Base-by-base conservation (phyloP, 2,329 filamentous ascomycete genomes). In the Aspergillus ruber region DNA sequence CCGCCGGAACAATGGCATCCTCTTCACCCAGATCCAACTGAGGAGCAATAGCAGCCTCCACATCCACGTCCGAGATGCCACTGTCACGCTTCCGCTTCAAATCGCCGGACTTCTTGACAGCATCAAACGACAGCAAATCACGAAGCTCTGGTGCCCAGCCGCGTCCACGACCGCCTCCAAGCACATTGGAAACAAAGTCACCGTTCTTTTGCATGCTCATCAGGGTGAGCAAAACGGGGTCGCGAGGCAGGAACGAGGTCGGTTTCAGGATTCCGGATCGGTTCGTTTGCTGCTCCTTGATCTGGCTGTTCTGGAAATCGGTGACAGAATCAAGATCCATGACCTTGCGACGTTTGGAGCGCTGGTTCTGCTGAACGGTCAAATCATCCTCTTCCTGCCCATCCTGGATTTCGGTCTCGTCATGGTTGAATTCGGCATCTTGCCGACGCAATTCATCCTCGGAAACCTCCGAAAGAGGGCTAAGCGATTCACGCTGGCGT, bases 81-180 rank as follows among this genome's bases (percentile, higher is more conserved):
- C 85, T 90, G 61, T 95, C 90, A 39, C 93, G 84, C 78, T 98
- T 98, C 50, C 93, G 82, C 79, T 97, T 98, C 47, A 91, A 78
- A 51, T 95, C 89, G 49, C 83, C 85, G 38, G 84, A 79, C 48
- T 83, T 83, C 51, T 84, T 84, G 13, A 95, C 79, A 12, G 88
- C 79, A 55, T 94, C 88, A 38, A 96, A 75, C 1, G 90, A 95
- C n/a, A 97, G 75, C 59, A 98, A 82, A n/a, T 86, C 89, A 50
- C 88, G 85, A 17, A 98, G 78, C 70, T 98, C 93, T 1, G 91
- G 91, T 3, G 91, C 91, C 90, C 90, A 96, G 38, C 81, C 82
- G 55, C 81, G 79, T 57, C 84, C 84, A 53, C 87, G 83, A 33
- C 84, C 87, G 52, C 90, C 88, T 45, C 87, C 84, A 71, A 96